Evolutionary conservation across 306 rosid species (phyloP).

Genomic region (Lathyrus aphaca): DNA sequence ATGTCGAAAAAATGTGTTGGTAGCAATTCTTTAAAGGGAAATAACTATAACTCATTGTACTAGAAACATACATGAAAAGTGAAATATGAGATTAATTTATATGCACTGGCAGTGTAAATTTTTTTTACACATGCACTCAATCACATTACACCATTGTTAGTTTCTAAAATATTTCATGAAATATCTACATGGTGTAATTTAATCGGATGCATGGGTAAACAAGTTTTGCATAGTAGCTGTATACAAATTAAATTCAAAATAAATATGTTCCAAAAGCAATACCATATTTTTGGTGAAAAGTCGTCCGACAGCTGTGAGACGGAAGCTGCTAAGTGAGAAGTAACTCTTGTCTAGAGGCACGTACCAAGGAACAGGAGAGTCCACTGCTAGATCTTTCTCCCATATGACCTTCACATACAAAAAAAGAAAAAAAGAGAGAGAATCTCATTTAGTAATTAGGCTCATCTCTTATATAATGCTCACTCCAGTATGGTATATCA

Average conservation of each 20-base stretch:
- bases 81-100: conserved; percentile 6
- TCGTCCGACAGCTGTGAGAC: conserved; percentile 79
- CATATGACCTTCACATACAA: conserved; percentile 64
- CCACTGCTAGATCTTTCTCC: conserved; percentile 80
- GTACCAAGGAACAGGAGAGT: conserved; percentile 88
- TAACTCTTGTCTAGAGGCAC: conserved; percentile 86
- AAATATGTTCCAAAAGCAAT: conserved; percentile 15
- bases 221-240: too few relatives aligned
- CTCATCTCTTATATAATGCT: neutral
- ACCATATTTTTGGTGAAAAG: conserved; percentile 88
- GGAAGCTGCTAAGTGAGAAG: conserved; percentile 90
- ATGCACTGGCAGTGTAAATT: too few relatives aligned
- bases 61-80: conserved; percentile 10
- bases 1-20: neutral
- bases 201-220: too few relatives aligned
- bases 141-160: too few relatives aligned
- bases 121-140: too few relatives aligned
- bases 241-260: too few relatives aligned
- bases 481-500: too few relatives aligned
- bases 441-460: conserved; percentile 7
- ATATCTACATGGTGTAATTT: too few relatives aligned
- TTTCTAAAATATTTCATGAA: too few relatives aligned
- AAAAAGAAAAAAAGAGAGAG: neutral
- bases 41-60: conserved; percentile 6
- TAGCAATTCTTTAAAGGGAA: neutral